These are phyloP conservation scores for Fraxinus velutina DNA, from an alignment of 305 asterid species.

Conservation along the genomic window DNA sequence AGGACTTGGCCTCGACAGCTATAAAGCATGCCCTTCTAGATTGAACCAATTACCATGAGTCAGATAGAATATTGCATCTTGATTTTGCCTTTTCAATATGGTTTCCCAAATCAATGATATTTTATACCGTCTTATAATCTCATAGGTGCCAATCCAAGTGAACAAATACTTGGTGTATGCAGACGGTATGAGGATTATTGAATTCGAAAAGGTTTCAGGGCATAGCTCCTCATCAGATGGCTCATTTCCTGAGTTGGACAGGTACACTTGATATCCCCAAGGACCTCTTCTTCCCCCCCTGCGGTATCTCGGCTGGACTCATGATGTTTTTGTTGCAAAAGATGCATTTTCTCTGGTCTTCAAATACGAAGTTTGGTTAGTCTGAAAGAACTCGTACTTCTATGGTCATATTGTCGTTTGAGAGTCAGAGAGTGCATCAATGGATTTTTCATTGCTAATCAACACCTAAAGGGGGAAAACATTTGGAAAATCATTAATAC, in stretches of 20 bases:
- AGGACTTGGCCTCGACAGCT: background rate
- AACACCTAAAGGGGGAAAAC: background rate
- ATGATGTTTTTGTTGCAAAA: background rate
- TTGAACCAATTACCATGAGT: background rate
- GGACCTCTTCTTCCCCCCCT: background rate
- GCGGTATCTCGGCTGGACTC: no score
- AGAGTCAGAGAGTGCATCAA: no score
- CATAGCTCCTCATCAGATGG: slow-evolving; percentile 39
- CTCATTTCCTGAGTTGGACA: slow-evolving; percentile 51
- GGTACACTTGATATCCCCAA: slow-evolving; percentile 34
- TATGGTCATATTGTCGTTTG: no score
- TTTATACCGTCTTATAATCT: background rate
- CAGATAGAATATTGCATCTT: background rate
- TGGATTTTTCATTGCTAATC: background rate
- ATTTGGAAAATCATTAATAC: background rate
- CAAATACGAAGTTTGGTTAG: background rate
- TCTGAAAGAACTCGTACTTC: background rate
- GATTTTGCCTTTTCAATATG: background rate
- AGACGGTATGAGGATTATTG: slow-evolving; percentile 79
- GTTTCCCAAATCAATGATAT: background rate
- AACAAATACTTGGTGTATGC: slow-evolving; percentile 67
- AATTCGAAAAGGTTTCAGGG: slow-evolving; percentile 49
- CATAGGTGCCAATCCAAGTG: slow-evolving; percentile 89
- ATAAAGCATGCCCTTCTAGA: background rate
- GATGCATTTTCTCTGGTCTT: background rate